These are phyloP conservation scores for Amaranthus palmeri DNA, from an alignment of 148 eudicot species.

Conservation along the genomic window DNA sequence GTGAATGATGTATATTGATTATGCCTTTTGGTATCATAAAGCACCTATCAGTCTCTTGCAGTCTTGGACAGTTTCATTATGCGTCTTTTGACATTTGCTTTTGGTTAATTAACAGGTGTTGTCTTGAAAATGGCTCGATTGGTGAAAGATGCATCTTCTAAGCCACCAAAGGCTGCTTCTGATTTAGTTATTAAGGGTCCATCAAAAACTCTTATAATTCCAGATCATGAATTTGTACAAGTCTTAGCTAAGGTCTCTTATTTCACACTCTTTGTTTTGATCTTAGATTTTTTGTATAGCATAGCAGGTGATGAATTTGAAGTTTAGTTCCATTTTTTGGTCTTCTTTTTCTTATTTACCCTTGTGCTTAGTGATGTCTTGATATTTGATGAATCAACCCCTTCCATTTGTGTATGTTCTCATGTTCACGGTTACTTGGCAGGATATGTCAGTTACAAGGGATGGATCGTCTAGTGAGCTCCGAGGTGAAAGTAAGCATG, in stretches of 20 bases:
- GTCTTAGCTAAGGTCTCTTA: conserved; percentile 78
- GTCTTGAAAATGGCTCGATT: conserved; percentile 82
- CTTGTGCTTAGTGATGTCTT: neutral
- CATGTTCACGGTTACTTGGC: conserved; percentile 18
- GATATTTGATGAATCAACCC: neutral
- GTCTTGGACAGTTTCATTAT: neutral
- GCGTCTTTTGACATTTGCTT: conserved; percentile 7
- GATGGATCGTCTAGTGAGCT: conserved; percentile 59
- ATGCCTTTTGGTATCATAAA: neutral
- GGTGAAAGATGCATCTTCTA: conserved; percentile 48
- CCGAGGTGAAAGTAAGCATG: conserved; percentile 53
- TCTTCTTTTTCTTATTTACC: neutral
- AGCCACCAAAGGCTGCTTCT: conserved; percentile 43
- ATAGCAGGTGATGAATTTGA: neutral
- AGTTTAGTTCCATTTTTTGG: conserved; percentile 1
- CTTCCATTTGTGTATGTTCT: neutral
- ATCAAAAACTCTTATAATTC: conserved; percentile 61
- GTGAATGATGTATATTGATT: conserved; percentile 1
- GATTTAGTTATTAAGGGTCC: conserved; percentile 58
- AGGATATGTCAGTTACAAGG: conserved; percentile 73
- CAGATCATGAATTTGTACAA: conserved; percentile 81
- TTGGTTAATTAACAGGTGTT: conserved; percentile 46
- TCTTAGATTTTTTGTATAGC: neutral
- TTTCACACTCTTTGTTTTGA: neutral
- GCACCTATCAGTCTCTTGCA: neutral